phyloP scores from a whole-genome alignment of 352 stramenopile species.

The Pythium vanterpoolii region DNA sequence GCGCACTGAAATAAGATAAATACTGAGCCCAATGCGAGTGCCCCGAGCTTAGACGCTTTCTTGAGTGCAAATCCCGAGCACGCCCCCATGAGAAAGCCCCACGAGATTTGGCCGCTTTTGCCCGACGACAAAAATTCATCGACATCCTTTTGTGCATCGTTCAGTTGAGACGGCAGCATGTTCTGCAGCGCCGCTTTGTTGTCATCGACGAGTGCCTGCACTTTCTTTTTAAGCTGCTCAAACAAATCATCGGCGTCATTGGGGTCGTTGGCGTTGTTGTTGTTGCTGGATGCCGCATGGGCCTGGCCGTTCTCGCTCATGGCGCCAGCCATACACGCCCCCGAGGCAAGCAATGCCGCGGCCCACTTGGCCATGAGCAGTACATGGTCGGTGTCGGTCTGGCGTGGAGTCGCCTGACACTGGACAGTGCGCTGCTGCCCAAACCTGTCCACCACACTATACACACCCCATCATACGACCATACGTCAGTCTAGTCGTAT shows the following conservation, averaged over 20 bases:
- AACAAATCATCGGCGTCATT: conserved; percentile 45
- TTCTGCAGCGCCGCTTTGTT: conserved; percentile 36
- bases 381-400: conserved; percentile 5
- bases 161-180: conserved; percentile 37
- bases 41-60: conserved; percentile 89
- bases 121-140: conserved; percentile 63
- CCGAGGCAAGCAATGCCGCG: conserved; percentile 25
- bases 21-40: conserved; percentile 74
- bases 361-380: conserved; percentile 32
- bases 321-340: conserved; percentile 24
- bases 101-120: conserved; percentile 79
- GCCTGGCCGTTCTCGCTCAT: conserved; percentile 22
- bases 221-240: conserved; percentile 59
- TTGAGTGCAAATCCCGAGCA: conserved; percentile 90
- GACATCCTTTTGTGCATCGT: conserved; percentile 46
- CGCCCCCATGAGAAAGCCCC: conserved; percentile 88
- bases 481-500: neutral
- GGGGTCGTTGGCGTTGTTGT: conserved; percentile 19
- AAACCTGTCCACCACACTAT: conserved; percentile 26
- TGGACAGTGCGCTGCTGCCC: conserved; percentile 28
- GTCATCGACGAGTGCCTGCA: conserved; percentile 38
- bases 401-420: conserved; percentile 1
- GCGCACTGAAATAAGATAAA: conserved; percentile 89
- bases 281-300: conserved; percentile 15
- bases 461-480: neutral